Conservation (phyloP, 768 basidiomycete species). For the Pholiota conissans region DNA sequence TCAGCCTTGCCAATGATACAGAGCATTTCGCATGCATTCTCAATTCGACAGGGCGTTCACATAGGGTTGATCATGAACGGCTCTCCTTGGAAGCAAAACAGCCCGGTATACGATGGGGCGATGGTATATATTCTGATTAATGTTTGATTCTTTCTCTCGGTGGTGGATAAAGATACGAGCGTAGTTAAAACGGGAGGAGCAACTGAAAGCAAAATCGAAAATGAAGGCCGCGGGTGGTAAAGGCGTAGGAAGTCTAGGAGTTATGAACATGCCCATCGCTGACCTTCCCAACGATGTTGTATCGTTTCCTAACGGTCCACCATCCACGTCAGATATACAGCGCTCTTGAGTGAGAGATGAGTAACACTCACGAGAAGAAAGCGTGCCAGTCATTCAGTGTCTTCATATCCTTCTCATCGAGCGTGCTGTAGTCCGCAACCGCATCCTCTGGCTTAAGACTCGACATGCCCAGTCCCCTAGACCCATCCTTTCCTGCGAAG, state of each 20-base stretch:
- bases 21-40: no score
- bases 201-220: neutral
- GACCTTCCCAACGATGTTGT: conserved; percentile 63
- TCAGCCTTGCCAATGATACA: no score
- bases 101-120: neutral
- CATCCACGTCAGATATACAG: neutral
- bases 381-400: conserved; percentile 86
- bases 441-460: conserved; percentile 87
- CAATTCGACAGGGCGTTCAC: no score
- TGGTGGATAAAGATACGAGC: conserved; percentile 1
- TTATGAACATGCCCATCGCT: conserved; percentile 10
- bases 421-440: conserved; percentile 76
- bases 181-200: no score
- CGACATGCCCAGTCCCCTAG: conserved; percentile 85
- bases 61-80: no score
- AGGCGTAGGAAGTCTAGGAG: neutral
- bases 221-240: no score
- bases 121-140: neutral
- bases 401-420: conserved; percentile 72
- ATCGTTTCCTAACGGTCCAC: conserved; percentile 63
- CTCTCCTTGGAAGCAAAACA: no score
- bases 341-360: neutral
- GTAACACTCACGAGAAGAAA: conserved; percentile 76
- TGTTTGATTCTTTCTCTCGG: neutral
- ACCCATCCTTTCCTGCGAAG: conserved; percentile 95